Evolutionary conservation across 2,329 filamentous ascomycete genomes (phyloP).

Genomic region (Cladophialophora chaetospira): DNA sequence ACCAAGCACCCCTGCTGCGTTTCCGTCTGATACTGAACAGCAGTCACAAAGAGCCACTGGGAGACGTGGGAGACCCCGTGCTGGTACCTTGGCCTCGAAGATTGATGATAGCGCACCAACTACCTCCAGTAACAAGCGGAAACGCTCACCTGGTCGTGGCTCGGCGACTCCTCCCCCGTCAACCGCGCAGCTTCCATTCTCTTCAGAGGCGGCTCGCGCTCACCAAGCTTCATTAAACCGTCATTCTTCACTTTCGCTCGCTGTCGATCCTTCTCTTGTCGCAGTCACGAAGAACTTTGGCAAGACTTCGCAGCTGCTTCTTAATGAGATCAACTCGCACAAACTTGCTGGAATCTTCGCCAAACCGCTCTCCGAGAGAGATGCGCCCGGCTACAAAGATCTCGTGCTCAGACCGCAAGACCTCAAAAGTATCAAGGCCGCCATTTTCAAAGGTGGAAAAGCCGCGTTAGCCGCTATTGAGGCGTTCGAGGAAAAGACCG

Average conservation of each 20-base stretch:
- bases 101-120: slow-evolving; percentile 9
- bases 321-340: slow-evolving; percentile 76
- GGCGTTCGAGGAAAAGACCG: slow-evolving; percentile 24
- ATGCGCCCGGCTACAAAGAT: slow-evolving; percentile 74
- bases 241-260: slow-evolving; percentile 38
- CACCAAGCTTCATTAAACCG: slow-evolving; percentile 28
- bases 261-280: slow-evolving; percentile 39
- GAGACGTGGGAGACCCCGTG: slow-evolving; percentile 34
- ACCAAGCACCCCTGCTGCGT: slow-evolving; percentile 40
- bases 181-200: slow-evolving; percentile 13
- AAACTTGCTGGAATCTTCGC: slow-evolving; percentile 79
- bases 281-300: slow-evolving; percentile 53
- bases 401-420: slow-evolving; percentile 75
- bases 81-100: slow-evolving; percentile 9
- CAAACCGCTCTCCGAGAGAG: slow-evolving; percentile 70
- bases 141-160: slow-evolving; percentile 42
- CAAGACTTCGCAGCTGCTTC: slow-evolving; percentile 69
- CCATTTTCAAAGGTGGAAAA: slow-evolving; percentile 58
- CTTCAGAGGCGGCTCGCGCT: slow-evolving; percentile 5
- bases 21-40: slow-evolving; percentile 40
- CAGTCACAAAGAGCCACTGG: slow-evolving; percentile 37
- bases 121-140: slow-evolving; percentile 39
- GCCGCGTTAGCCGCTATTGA: slow-evolving; percentile 48
- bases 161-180: slow-evolving; percentile 22
- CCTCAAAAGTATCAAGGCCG: slow-evolving; percentile 74